phyloP scores from a whole-genome alignment of 192 early-diverging fungal genomes.

The Mortierella hygrophila region DNA sequence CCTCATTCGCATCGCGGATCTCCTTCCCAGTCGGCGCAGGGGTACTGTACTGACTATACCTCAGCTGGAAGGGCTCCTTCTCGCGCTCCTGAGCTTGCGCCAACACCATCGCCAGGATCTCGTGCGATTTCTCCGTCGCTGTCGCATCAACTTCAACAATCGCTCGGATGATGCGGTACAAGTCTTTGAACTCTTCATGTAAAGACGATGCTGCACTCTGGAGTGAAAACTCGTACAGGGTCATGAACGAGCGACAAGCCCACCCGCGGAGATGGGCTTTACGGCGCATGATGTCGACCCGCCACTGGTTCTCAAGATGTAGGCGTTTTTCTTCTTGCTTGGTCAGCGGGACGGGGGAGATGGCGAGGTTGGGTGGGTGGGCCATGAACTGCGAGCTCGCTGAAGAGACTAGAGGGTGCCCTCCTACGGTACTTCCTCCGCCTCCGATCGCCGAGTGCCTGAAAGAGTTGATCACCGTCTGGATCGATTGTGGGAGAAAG shows the following conservation, averaged over 20 bases:
- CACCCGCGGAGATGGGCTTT: conserved; percentile 36
- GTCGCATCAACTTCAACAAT: conserved; percentile 32
- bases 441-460: not conserved
- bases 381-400: not conserved
- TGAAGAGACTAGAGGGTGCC: not conserved
- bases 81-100: conserved; percentile 20
- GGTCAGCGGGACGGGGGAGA: conserved; percentile 1
- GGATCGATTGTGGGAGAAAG: conserved; percentile 22
- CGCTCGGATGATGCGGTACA: conserved; percentile 27
- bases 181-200: conserved; percentile 29
- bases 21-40: conserved; percentile 33
- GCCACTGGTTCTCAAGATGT: conserved; percentile 30
- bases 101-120: conserved; percentile 12
- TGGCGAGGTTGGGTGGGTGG: not conserved
- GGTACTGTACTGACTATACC: conserved; percentile 35
- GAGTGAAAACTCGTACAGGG: conserved; percentile 37
- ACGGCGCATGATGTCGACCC: conserved; percentile 34
- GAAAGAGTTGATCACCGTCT: conserved; percentile 22
- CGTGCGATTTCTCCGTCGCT: conserved; percentile 34
- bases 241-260: conserved; percentile 33
- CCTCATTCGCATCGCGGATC: conserved; percentile 19
- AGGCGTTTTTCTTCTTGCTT: conserved; percentile 38
- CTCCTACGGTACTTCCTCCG: not conserved
- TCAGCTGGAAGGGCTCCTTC: conserved; percentile 17
- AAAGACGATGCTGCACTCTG: not conserved